Percentiles rank a stretch among this genome's conserved stretches.
These are phyloP conservation scores for Cerrena zonata DNA, from an alignment of 1,284 basidiomycete genomes.

Conservation along the genomic window DNA sequence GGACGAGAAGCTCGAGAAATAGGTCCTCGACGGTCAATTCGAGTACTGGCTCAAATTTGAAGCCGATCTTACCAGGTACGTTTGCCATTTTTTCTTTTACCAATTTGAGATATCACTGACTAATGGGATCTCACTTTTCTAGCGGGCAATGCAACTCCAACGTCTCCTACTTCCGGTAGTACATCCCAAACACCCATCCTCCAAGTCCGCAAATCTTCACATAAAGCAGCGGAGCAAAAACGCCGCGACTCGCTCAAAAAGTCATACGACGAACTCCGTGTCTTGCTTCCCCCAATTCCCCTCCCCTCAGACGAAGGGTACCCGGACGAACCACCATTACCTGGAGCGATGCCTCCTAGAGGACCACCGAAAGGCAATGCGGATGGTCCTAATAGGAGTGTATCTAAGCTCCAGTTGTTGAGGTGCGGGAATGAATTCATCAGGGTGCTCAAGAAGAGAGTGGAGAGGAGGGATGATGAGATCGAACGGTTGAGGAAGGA, in stretches of 20 bases:
- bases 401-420: slow-evolving; percentile 89
- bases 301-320: slow-evolving; percentile 65
- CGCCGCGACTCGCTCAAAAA: slow-evolving; percentile 92
- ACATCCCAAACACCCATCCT: slow-evolving; percentile 26
- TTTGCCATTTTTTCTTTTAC: slow-evolving; percentile 4
- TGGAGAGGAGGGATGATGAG: slow-evolving; percentile 80
- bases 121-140: background rate
- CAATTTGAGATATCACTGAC: slow-evolving; percentile 2
- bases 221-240: slow-evolving; percentile 97
- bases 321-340: slow-evolving; percentile 61
- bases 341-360: slow-evolving; percentile 80
- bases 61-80: slow-evolving; percentile 66
- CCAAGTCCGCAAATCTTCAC: slow-evolving; percentile 76
- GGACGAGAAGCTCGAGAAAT: slow-evolving; percentile 20
- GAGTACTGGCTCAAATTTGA: slow-evolving; percentile 44
- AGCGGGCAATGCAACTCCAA: slow-evolving; percentile 21
- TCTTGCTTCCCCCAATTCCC: slow-evolving; percentile 83
- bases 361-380: slow-evolving; percentile 80
- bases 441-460: slow-evolving; percentile 59
- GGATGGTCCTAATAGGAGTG: slow-evolving; percentile 89
- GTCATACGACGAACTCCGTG: slow-evolving; percentile 90
- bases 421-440: slow-evolving; percentile 59
- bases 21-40: background rate
- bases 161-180: slow-evolving; percentile 19
- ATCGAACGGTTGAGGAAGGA: slow-evolving; percentile 68